phyloP scores from a whole-genome alignment of 2,329 filamentous ascomycete genomes.

The Arachnomyces sp. region DNA sequence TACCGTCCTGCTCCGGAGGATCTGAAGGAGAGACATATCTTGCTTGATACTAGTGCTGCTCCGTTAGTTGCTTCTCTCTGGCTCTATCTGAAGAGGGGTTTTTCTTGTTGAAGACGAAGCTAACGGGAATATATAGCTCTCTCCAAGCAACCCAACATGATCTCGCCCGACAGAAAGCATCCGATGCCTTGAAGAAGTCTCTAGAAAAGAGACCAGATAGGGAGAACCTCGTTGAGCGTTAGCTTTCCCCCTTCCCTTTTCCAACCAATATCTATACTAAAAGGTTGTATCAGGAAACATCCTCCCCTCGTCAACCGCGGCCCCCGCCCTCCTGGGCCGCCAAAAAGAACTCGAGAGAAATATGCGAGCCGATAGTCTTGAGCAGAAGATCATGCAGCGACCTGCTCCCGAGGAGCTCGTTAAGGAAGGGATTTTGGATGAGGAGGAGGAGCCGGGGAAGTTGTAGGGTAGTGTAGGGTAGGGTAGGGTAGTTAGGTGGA shows the following conservation, averaged over 20 bases:
- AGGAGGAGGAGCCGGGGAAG: slow-evolving; percentile 46
- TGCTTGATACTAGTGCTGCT: slow-evolving; percentile 60
- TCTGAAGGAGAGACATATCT: slow-evolving; percentile 60
- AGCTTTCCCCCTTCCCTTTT: slow-evolving; percentile 22
- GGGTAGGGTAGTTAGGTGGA: neutral
- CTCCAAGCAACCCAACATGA: slow-evolving; percentile 56
- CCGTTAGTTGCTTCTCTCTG: slow-evolving; percentile 43
- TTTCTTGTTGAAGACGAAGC: neutral
- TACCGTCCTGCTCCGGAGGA: slow-evolving; percentile 61
- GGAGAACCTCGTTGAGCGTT: slow-evolving; percentile 72
- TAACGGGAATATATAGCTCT: slow-evolving; percentile 35
- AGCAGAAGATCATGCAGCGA: slow-evolving; percentile 74
- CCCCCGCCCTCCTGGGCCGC: slow-evolving; percentile 69
- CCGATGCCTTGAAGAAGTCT: slow-evolving; percentile 58
- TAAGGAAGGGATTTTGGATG: slow-evolving; percentile 68
- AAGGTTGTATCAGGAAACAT: slow-evolving; percentile 62
- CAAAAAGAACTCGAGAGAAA: slow-evolving; percentile 80
- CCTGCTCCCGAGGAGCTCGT: slow-evolving; percentile 70
- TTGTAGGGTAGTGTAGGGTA: slow-evolving; percentile 1
- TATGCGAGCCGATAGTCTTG: slow-evolving; percentile 79
- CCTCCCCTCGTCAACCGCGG: slow-evolving; percentile 68
- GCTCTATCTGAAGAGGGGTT: neutral
- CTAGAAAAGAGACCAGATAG: slow-evolving; percentile 59
- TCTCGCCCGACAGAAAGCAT: slow-evolving; percentile 57
- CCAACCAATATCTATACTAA: neutral